These are phyloP conservation scores for Orbilia oligospora DNA, from an alignment of 2,329 filamentous ascomycete species.

Conservation along the genomic window DNA sequence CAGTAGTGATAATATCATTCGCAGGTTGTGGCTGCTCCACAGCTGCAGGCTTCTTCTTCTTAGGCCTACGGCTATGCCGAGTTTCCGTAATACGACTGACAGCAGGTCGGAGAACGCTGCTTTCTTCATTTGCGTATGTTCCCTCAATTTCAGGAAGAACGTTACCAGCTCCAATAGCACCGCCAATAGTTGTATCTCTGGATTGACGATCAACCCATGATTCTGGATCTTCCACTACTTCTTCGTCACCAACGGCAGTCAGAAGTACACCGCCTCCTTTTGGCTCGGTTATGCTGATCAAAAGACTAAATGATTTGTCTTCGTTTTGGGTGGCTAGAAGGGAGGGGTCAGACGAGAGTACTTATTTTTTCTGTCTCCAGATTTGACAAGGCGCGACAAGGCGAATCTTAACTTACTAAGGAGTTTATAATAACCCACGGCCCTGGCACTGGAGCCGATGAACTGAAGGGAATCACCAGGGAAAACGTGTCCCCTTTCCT, in stretches of 20 bases:
- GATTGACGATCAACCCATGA: not conserved
- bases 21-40: not conserved
- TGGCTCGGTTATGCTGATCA: not conserved
- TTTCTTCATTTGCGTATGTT: not conserved
- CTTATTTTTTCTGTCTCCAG: not conserved
- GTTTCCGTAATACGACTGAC: not conserved
- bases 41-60: too few relatives aligned
- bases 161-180: slow-evolving; percentile 8
- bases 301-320: not conserved
- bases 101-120: not conserved
- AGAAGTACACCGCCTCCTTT: not conserved
- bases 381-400: too few relatives aligned
- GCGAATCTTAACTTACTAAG: not conserved
- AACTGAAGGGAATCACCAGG: slow-evolving; percentile 1
- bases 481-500: not conserved
- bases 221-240: not conserved
- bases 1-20: slow-evolving; percentile 9
- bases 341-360: not conserved
- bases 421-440: not conserved
- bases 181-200: not conserved
- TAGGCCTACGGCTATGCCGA: not conserved
- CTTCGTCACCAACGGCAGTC: slow-evolving; percentile 5
- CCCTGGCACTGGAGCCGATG: not conserved
- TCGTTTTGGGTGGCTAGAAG: not conserved
- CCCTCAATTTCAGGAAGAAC: not conserved